Conservation (phyloP, 371 early-diverging fungal species). For the Mucor velutinosus region DNA sequence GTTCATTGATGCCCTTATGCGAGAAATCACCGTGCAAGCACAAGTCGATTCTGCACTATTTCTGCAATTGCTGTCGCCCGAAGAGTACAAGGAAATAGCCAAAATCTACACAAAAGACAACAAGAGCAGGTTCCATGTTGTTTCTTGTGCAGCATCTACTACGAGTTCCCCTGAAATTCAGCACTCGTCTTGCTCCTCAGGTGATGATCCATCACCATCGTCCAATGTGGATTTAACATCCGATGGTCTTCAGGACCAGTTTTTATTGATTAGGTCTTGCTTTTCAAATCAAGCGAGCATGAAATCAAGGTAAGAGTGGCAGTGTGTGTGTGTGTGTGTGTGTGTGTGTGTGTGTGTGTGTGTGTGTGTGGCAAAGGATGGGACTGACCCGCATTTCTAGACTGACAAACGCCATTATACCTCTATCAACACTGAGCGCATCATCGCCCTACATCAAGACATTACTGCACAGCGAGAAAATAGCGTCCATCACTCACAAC, state of each 20-base stretch:
- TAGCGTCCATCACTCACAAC: background rate
- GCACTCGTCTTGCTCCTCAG: background rate
- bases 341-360: background rate
- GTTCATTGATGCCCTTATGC: conserved; percentile 25
- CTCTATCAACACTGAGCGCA: conserved; percentile 8
- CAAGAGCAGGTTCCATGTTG: conserved; percentile 11
- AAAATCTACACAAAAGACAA: conserved; percentile 9
- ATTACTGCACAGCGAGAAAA: conserved; percentile 2
- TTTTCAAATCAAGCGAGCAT: conserved; percentile 5
- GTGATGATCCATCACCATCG: conserved; percentile 2
- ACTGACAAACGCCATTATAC: conserved; percentile 14
- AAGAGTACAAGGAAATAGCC: conserved; percentile 26
- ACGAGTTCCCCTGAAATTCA: conserved; percentile 17
- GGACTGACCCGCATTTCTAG: background rate
- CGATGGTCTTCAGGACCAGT: conserved; percentile 11
- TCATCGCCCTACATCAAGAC: conserved; percentile 23
- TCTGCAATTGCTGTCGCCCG: conserved; percentile 17
- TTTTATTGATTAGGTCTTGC: conserved; percentile 14
- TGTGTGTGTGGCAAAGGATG: background rate
- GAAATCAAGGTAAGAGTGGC: conserved; percentile 2
- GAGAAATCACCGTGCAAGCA: conserved; percentile 18
- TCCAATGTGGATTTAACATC: conserved; percentile 1
- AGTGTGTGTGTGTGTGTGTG: background rate
- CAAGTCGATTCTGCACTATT: conserved; percentile 14
- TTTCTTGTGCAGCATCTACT: background rate